Evolutionary conservation across 2,329 filamentous ascomycete species (phyloP), one percentile per base, ranked within the genome.

Genomic region (Fonsecaea pedrosoi): DNA sequence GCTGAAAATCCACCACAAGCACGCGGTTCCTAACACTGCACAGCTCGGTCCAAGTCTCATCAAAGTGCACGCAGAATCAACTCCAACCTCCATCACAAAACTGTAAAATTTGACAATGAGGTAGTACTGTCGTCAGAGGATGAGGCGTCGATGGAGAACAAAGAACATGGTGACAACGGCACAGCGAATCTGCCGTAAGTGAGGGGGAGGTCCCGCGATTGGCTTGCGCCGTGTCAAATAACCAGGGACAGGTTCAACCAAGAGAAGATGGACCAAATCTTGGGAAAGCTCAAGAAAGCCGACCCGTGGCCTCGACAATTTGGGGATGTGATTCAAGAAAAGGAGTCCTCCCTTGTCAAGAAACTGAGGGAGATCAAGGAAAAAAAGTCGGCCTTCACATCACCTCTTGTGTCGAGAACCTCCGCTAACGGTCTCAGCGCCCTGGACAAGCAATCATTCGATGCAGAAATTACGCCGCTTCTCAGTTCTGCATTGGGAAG

Each of bases 251-350:
- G 68, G 10, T 61, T 65, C 50, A 60, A 68, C 54, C 56, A 66
- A 25, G 62, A 68, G 42, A 63, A 54, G 4, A 67, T 70, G 60
- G 62, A 60, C 30, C 50, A 65, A 40, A 60, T 70, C 25, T 68
- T 60, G 56, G 48, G 68, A 30, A 67, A 64, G 40, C 55, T 66
- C 55, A 65, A 68, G 30, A 64, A 66, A 48, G 48, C 68, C 9
- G 65, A 70, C 54, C 62, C 62, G 30, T 70, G 68, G 68, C 68
- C 63, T 18, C 21, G 45, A 9, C 34, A 42, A 21, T 70, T 70
- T 60, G 42, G 50, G 4, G 60, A 62, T 38, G 53, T 35, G 18
- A 42, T 70, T 32, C 55, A 60, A 59, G n/a, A 57, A 1, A 60
- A 48, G 38, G 65, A 68, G 7, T 45, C 62, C 12, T 50, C 15